Conservation (phyloP, 805 yeast species). For the Spathaspora girioi region DNA sequence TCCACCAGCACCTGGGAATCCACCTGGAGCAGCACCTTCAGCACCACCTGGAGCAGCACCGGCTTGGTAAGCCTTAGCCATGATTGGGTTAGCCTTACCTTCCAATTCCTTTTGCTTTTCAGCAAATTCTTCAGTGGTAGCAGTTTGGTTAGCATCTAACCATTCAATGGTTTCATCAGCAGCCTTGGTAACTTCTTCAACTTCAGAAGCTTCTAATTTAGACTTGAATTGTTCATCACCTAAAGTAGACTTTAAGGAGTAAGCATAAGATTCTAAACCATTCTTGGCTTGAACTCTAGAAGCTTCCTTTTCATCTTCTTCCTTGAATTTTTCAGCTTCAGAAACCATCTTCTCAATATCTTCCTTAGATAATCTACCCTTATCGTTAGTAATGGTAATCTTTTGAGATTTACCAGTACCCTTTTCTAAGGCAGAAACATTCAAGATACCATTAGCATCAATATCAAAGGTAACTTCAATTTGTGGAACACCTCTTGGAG, state of each 20-base stretch:
- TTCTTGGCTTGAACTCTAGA: conserved; percentile 91
- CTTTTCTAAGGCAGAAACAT: conserved; percentile 94
- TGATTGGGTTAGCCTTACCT: conserved; percentile 91
- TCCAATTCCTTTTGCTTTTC: conserved; percentile 96
- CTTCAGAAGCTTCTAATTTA: conserved; percentile 56
- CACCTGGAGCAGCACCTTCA: conserved; percentile 47
- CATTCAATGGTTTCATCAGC: conserved; percentile 83
- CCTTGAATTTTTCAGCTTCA: conserved; percentile 97
- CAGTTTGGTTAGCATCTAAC: conserved; percentile 93
- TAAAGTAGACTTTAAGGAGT: conserved; percentile 83
- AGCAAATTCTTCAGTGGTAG: conserved; percentile 85
- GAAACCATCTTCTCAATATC: conserved; percentile 97
- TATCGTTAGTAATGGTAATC: conserved; percentile 97
- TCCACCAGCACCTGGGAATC: neutral
- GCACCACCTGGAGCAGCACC: conserved; percentile 74
- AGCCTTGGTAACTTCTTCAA: conserved; percentile 68
- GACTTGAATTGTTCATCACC: conserved; percentile 40
- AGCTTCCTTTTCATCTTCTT: conserved; percentile 94
- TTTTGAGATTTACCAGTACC: conserved; percentile 97
- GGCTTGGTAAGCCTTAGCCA: conserved; percentile 94
- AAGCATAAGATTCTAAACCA: conserved; percentile 92
- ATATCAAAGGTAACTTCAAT: conserved; percentile 95
- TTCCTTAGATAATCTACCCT: conserved; percentile 97
- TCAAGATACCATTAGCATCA: conserved; percentile 96
- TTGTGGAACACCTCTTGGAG: conserved; percentile 98